Evolutionary conservation across 1,284 basidiomycete genomes (phyloP), one percentile per base, ranked within the genome.

Genomic region (Omphalotus olearius): DNA sequence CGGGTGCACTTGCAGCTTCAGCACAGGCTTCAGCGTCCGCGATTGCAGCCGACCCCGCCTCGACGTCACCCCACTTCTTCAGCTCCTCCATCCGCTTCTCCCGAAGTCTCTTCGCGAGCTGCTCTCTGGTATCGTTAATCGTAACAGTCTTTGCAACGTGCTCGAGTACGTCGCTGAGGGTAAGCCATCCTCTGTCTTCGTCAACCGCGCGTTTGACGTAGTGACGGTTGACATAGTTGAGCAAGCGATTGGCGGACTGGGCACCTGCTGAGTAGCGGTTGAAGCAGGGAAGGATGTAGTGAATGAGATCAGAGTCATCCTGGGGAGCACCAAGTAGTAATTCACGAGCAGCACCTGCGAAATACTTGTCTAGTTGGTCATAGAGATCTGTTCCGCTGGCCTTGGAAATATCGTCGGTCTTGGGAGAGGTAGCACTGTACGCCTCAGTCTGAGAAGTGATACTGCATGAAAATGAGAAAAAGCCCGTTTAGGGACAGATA

Each of bases 201-300:
- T 88, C 85, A 6, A 84, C 72, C 41, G 83, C 82, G 20, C 84
- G 81, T 63, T 83, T 85, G 59, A 89, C 85, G 60, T 85, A 86
- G 65, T 88, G 85, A 18, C 86, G 78, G 65, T 89, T 88, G 48
- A 89, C 77, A 64, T 89, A 89, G 68, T 82, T 87, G 57, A 88
- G 75, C 25, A 89, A 76, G 57, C 87, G 79, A 64, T 82, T 76
- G 54, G 83, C 78, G 48, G 83, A 77, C 56, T 78, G 75, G 6
- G 81, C 80, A 47, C 86, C 85, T 30, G 79, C 72, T 54, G 74
- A 73, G 66, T 80, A 89, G 47, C 85, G 84, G 55, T 76, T 75
- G 71, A 85, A 88, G 62, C 75, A 80, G 4, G 83, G 78, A 36
- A 87, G 69, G 59, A 88, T 77, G 66, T 86, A 88, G 56, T 81